These are phyloP conservation scores for Peltaster fructicola DNA, from an alignment of 2,329 filamentous ascomycete species.

Conservation along the genomic window DNA sequence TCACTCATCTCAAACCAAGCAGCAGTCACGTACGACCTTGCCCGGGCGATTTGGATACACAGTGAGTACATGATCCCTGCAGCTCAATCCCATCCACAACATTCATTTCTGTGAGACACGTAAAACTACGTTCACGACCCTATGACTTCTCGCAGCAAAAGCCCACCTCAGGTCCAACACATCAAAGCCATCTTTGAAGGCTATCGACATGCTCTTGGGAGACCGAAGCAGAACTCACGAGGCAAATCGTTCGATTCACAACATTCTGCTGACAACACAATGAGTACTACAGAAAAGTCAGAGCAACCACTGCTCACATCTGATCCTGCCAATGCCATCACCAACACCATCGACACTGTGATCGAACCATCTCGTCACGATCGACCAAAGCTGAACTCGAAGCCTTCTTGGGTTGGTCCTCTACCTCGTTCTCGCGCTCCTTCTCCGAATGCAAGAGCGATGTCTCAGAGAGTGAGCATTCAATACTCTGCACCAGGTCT, in stretches of 20 bases:
- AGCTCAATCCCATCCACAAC: too few relatives aligned
- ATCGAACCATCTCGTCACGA: background rate
- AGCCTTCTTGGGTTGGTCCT: conserved; percentile 16
- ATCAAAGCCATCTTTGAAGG: conserved; percentile 5
- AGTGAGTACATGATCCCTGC: too few relatives aligned
- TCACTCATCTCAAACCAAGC: too few relatives aligned
- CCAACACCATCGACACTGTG: conserved; percentile 1
- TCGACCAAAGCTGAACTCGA: conserved; percentile 1
- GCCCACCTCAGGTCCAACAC: conserved; percentile 3
- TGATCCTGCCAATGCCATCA: background rate
- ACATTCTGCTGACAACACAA: conserved; percentile 1
- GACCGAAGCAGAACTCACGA: conserved; percentile 2
- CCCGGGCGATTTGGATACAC: too few relatives aligned
- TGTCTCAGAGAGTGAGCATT: conserved; percentile 34
- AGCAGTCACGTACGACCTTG: too few relatives aligned
- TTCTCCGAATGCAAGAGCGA: conserved; percentile 6
- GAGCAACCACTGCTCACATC: conserved; percentile 1
- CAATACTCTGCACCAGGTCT: conserved; percentile 43
- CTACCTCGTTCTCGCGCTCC: conserved; percentile 6
- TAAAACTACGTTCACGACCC: conserved; percentile 1
- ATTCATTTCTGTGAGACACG: too few relatives aligned
- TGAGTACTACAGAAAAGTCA: conserved; percentile 2
- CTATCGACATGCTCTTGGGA: conserved; percentile 1
- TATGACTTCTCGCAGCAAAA: conserved; percentile 4
- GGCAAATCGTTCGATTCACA: background rate